These are phyloP conservation scores for Xylogone sp. DNA, from an alignment of 2,329 filamentous ascomycete genomes.

Conservation along the genomic window DNA sequence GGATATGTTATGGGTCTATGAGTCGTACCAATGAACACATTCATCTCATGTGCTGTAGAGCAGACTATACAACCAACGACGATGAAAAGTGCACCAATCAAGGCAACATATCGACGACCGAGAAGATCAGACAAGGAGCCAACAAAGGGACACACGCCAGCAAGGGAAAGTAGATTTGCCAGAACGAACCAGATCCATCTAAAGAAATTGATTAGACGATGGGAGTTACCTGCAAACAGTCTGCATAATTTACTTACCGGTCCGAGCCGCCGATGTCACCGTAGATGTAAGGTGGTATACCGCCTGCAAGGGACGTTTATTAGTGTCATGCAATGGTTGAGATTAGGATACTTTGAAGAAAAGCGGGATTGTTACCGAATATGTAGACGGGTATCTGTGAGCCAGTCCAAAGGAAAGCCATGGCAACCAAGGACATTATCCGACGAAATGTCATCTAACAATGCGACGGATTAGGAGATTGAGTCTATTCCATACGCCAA, in stretches of 20 bases:
- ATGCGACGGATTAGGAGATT: constrained; percentile 30
- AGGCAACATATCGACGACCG: constrained; percentile 12
- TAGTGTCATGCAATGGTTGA: not conserved
- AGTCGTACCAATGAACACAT: constrained; percentile 28
- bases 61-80: constrained; percentile 12
- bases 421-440: constrained; percentile 37
- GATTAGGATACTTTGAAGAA: not conserved
- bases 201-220: constrained; percentile 1
- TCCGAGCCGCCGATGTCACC: constrained; percentile 51
- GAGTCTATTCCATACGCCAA: not conserved
- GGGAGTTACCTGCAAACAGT: constrained; percentile 2
- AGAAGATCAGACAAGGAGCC: constrained; percentile 16
- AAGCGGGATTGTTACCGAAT: constrained; percentile 33
- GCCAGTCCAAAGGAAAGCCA: constrained; percentile 32
- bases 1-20: not conserved
- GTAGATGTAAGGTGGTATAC: constrained; percentile 52
- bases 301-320: constrained; percentile 24
- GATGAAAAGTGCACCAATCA: constrained; percentile 10
- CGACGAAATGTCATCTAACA: constrained; percentile 31
- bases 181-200: constrained; percentile 15
- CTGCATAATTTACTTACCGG: constrained; percentile 12
- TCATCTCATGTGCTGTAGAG: constrained; percentile 11
- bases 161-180: constrained; percentile 10
- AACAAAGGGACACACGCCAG: constrained; percentile 16
- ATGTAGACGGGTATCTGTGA: constrained; percentile 37